phyloP scores from a whole-genome alignment of 371 early-diverging fungal genomes.

The Batkoa obscura region DNA sequence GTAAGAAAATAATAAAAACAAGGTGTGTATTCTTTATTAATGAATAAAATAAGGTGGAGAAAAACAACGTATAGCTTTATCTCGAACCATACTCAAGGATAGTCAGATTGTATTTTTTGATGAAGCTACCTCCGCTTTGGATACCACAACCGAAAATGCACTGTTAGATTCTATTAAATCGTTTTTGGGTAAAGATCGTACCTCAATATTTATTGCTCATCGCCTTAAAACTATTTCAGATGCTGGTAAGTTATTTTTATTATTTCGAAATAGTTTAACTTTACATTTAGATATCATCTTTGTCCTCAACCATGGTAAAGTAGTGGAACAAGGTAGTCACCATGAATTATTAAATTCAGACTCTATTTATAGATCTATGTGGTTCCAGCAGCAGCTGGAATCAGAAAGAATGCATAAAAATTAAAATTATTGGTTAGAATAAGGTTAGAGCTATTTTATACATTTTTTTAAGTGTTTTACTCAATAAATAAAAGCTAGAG shows the following conservation, averaged over 20 bases:
- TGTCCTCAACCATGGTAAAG: neutral
- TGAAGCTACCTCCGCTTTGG: constrained; percentile 88
- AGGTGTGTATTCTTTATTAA: neutral
- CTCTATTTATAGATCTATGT: neutral
- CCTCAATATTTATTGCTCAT: constrained; percentile 67
- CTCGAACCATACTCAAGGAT: constrained; percentile 60
- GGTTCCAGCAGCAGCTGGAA: constrained; percentile 18
- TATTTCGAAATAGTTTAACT: neutral
- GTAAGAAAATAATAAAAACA: constrained; percentile 9
- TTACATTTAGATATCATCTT: constrained; percentile 1
- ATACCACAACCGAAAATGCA: constrained; percentile 71
- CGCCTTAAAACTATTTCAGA: constrained; percentile 55
- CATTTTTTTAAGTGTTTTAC: too few relatives aligned
- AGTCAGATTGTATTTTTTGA: constrained; percentile 70
- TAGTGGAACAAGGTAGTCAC: neutral
- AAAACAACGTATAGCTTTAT: constrained; percentile 53
- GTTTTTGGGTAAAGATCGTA: constrained; percentile 35
- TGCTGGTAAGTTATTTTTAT: constrained; percentile 27
- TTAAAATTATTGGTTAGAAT: too few relatives aligned
- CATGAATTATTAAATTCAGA: neutral
- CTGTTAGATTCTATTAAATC: constrained; percentile 54
- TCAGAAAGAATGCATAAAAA: too few relatives aligned
- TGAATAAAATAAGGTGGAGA: constrained; percentile 37
- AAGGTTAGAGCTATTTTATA: too few relatives aligned
- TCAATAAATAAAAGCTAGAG: too few relatives aligned